Base-by-base conservation (phyloP, 2,329 filamentous ascomycete genomes). In the Fusarium beomiforme region DNA sequence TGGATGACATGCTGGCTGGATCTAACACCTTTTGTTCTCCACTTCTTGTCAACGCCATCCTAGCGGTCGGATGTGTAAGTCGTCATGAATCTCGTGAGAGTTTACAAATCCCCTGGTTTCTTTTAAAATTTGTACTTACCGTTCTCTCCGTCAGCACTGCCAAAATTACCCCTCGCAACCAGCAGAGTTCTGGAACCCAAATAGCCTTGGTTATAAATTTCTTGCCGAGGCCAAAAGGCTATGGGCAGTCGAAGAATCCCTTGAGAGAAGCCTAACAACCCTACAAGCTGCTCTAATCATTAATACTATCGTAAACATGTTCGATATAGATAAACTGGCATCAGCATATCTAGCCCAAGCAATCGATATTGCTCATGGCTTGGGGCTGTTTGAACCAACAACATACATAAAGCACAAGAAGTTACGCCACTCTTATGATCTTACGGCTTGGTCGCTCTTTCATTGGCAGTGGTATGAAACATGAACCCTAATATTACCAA, bases 361-460 rank as follows among this genome's bases (percentile, higher is more conserved):
- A 37, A 19, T 37, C 8, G 17, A 37, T 37, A 39, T 39, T 12
- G 66, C 62, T 4, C 51, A 55, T 2, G 57, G 67, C 2, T 8
- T 67, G 24, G 57, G n/a, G 3, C 2, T 69, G 3, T 67, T 67
- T 12, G 53, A 67, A 5, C 23, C 50, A 11, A 56, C 47, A 2
- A 51, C 51, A 5, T 43, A 65, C 8, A 58, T 57, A 23, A 39
- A 37, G 55, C 50, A 66, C 7, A 55, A 39, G 8, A 51, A 33
- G 10, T 9, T 55, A 17, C 56, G 51, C 6, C 39, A 49, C 8
- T 53, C 43, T 0, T 46, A 51, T 29, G 51, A 63, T 17, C 14
- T 62, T 7, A 69, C 66, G 6, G 66, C 62, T 2, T 69, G 63
- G 66, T 58, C 51, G 4, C 34, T 69, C 6, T 69, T 67, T 9